phyloP scores from a whole-genome alignment of 2,329 filamentous ascomycete species.

The Alternaria brassicicola region DNA sequence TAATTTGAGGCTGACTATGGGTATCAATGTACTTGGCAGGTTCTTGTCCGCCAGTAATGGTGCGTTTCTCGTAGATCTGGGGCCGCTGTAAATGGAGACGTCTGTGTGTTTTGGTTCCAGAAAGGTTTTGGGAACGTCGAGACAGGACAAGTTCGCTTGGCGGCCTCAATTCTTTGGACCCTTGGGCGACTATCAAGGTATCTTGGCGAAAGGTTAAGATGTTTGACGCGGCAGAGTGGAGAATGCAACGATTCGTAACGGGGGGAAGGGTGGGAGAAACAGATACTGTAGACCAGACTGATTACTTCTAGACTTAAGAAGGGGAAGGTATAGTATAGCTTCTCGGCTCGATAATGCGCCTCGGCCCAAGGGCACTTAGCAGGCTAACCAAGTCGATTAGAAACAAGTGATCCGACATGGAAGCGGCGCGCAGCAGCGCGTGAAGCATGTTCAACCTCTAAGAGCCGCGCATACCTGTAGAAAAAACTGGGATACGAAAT shows the following conservation, averaged over 20 bases:
- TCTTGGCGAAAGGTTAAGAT: conserved; percentile 26
- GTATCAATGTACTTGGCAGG: conserved; percentile 34
- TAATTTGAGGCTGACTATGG: conserved; percentile 24
- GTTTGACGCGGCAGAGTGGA: conserved; percentile 42
- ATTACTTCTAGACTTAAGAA: conserved; percentile 14
- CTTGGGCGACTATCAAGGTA: conserved; percentile 32
- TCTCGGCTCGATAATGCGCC: conserved; percentile 16
- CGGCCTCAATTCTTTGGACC: conserved; percentile 32
- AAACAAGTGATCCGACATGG: conserved; percentile 26
- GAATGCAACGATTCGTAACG: conserved; percentile 24
- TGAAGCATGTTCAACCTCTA: conserved; percentile 18
- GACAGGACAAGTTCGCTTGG: conserved; percentile 24
- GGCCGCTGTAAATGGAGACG: conserved; percentile 18
- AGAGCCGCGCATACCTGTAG: conserved; percentile 23
- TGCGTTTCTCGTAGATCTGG: conserved; percentile 29
- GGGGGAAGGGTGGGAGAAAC: conserved; percentile 15
- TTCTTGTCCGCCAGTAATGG: conserved; percentile 16
- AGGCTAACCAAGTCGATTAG: conserved; percentile 14
- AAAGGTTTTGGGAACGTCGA: conserved; percentile 33
- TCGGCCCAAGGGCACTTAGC: conserved; percentile 24
- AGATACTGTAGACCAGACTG: conserved; percentile 8
- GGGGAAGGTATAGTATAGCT: conserved; percentile 11
- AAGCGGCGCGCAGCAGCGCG: conserved; percentile 19
- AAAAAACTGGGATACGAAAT: conserved; percentile 26
- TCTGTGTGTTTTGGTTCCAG: conserved; percentile 25